phyloP scores from a whole-genome alignment of 2,329 filamentous ascomycete species.

The Sporothrix luriei region DNA sequence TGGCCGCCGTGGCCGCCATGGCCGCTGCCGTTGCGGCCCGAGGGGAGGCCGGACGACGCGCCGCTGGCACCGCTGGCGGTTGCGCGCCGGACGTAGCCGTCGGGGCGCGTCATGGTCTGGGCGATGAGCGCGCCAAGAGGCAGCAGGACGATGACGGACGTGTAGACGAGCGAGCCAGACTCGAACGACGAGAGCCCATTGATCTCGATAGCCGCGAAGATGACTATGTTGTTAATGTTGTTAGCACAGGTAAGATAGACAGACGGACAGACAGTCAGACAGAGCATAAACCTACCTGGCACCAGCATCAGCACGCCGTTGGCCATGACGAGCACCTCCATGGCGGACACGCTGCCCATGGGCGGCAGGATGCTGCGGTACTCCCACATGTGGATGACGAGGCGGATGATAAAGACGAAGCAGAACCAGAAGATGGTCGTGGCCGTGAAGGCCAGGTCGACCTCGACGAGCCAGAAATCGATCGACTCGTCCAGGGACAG shows the following conservation, averaged over 20 bases:
- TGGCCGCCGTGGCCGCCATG: background rate
- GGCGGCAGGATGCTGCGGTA: conserved; percentile 53
- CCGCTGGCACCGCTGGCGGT: conserved; percentile 6
- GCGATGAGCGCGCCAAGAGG: conserved; percentile 57
- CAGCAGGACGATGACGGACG: conserved; percentile 55
- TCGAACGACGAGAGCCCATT: conserved; percentile 51
- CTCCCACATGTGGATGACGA: conserved; percentile 52
- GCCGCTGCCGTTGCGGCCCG: conserved; percentile 1
- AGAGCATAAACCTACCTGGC: conserved; percentile 53
- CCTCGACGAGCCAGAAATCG: conserved; percentile 46
- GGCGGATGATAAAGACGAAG: conserved; percentile 57
- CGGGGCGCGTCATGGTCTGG: conserved; percentile 45
- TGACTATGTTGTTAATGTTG: conserved; percentile 43
- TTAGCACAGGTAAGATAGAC: background rate
- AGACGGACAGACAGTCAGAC: background rate
- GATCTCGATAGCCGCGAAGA: conserved; percentile 56
- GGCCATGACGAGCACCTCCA: conserved; percentile 59
- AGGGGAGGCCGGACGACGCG: background rate
- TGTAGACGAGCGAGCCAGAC: conserved; percentile 53
- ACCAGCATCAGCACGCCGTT: conserved; percentile 60
- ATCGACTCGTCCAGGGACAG: conserved; percentile 34
- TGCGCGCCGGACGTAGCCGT: background rate
- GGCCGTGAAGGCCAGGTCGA: conserved; percentile 42
- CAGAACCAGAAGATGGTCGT: conserved; percentile 54
- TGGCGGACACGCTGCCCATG: conserved; percentile 49